Percentiles rank a stretch among this genome's conserved stretches.
These are phyloP conservation scores for Neurospora sp. DNA, from an alignment of 495 filamentous ascomycete species.

Conservation along the genomic window DNA sequence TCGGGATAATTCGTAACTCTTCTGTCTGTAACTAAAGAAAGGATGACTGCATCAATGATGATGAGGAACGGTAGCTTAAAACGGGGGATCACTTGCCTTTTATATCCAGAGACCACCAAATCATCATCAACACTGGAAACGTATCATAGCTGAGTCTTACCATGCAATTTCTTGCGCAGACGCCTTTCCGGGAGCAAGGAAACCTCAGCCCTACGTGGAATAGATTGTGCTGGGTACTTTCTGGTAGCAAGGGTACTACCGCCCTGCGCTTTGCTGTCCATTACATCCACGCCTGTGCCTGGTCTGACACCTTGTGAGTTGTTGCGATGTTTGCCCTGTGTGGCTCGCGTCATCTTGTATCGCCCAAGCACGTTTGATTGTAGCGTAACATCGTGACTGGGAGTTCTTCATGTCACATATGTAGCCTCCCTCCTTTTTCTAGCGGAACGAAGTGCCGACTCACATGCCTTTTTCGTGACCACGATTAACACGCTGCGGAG, in stretches of 20 bases:
- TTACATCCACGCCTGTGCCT: neutral
- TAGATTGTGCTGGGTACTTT: neutral
- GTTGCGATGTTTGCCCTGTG: neutral
- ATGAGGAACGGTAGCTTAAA: neutral
- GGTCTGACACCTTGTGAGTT: neutral
- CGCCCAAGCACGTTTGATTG: neutral
- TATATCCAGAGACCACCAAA: neutral
- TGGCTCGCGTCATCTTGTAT: neutral
- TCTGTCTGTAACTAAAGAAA: neutral
- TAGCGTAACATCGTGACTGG: neutral
- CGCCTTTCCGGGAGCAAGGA: neutral
- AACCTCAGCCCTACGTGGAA: neutral
- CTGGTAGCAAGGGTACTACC: neutral
- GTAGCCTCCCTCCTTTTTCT: neutral
- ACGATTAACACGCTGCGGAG: neutral
- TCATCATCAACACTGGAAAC: neutral
- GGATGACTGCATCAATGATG: neutral
- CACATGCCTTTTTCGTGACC: neutral
- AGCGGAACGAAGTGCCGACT: neutral
- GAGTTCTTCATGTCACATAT: neutral
- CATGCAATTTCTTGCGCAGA: no score
- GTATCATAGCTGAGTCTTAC: neutral
- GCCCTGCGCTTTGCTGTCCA: neutral
- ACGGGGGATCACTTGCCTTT: neutral
- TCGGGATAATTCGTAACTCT: neutral